Evolutionary conservation across 2,329 filamentous ascomycete species (phyloP).

Genomic region (Mollisiaceae sp.): DNA sequence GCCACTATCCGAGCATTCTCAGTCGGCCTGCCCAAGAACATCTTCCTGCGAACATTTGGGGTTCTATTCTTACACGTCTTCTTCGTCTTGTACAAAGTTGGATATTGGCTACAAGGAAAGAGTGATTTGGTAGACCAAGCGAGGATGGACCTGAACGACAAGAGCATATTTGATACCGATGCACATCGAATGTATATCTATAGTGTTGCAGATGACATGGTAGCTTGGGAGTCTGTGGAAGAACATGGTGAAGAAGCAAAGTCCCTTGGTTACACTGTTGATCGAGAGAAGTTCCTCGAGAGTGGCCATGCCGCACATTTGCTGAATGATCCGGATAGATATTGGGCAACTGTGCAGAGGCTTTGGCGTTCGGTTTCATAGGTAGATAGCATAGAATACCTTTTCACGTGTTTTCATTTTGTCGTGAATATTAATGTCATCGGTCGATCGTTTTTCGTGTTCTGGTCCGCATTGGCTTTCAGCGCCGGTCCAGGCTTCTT

Average conservation of each 20-base stretch:
- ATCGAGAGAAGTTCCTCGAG: conserved; percentile 31
- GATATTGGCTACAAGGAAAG: conserved; percentile 17
- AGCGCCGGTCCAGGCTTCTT: not conserved
- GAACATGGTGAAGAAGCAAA: conserved; percentile 37
- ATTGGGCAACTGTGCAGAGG: conserved; percentile 35
- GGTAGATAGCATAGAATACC: not conserved
- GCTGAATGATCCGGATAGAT: conserved; percentile 29
- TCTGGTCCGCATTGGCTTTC: not conserved
- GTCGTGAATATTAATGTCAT: not conserved
- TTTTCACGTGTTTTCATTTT: too few species aligned
- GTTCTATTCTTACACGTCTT: conserved; percentile 20
- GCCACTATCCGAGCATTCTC: conserved; percentile 30
- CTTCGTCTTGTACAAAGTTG: conserved; percentile 18
- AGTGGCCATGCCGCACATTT: conserved; percentile 37
- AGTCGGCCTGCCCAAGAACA: conserved; percentile 38
- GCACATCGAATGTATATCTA: conserved; percentile 38
- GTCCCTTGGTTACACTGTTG: conserved; percentile 28
- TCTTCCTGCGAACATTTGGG: conserved; percentile 24
- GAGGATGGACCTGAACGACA: conserved; percentile 34
- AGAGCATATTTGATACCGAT: conserved; percentile 25
- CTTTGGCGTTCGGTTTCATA: conserved; percentile 33
- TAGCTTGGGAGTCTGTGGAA: conserved; percentile 37
- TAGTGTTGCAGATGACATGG: conserved; percentile 36
- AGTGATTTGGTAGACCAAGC: conserved; percentile 25
- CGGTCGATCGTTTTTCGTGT: conserved; percentile 12